Percentiles rank a stretch among this genome's conserved stretches.
phyloP scores from a whole-genome alignment of 305 asterid genomes.

The Salvia sclarea region DNA sequence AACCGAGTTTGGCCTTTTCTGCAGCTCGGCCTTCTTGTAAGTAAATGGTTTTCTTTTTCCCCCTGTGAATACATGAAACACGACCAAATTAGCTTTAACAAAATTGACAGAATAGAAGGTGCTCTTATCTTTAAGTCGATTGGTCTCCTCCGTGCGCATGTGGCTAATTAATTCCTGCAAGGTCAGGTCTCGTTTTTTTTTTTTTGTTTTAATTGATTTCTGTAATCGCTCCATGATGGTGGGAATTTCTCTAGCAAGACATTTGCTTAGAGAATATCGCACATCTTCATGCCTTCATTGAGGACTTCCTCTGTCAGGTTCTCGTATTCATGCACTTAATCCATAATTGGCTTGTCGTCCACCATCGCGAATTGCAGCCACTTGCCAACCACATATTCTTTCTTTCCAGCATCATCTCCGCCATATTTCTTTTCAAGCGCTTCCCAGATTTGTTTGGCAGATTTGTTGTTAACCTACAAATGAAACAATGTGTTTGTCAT shows the following conservation, averaged over 20 bases:
- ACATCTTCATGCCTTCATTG: too few relatives aligned
- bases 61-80: too few relatives aligned
- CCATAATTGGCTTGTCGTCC: too few relatives aligned
- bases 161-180: background rate
- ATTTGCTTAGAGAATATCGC: background rate
- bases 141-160: background rate
- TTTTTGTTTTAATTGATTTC: background rate
- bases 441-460: background rate
- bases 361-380: too few relatives aligned
- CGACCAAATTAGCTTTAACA: too few relatives aligned
- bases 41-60: too few relatives aligned
- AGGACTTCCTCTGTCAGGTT: too few relatives aligned
- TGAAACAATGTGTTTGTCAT: background rate
- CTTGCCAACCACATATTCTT: too few relatives aligned
- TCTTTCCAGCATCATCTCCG: background rate
- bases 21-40: too few relatives aligned
- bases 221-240: background rate
- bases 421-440: background rate
- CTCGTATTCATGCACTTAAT: too few relatives aligned
- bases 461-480: background rate
- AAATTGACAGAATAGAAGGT: background rate
- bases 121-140: background rate
- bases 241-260: background rate
- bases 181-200: background rate
- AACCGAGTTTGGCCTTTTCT: too few relatives aligned